Base-by-base conservation (phyloP, 225 moss, liverwort and hornwort species). In the Physcomitrellopsis africana region DNA sequence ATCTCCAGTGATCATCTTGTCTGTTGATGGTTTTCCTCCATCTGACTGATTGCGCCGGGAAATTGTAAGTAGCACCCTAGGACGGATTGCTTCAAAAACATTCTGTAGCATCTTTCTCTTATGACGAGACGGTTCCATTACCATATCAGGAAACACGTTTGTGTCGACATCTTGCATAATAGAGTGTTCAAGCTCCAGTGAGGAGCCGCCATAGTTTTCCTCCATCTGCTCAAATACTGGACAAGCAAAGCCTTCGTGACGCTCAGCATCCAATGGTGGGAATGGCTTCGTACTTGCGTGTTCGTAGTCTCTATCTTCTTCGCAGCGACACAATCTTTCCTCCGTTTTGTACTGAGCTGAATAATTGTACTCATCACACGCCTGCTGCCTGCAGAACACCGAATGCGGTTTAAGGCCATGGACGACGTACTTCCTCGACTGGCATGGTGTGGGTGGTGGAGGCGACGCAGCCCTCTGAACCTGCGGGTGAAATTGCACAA, bases 401-500 rank as follows among this genome's bases (percentile, higher is more conserved):
- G 56, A 47, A 67, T 32, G 63, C 18, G 63, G 66, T 23, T 56
- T 60, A 13, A 71, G 66, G 37, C 64, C 75, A 67, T 78, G 75
- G 2, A n/a, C 65, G 17, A 55, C 32, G 19, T 67, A 60, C 58
- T 68, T 67, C 73, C 63, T 77, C 44, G 75, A 70, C 23, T 72
- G 78, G 23, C 69, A 72, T 29, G 82, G 76, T 8, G 82, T 78
- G 10, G 78, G 81, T 7, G 78, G 81, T 43, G 81, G 61, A 68
- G 81, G 84, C 5, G 81, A 76, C 67, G 43, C 69, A 11, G 75
- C 16, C 19, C 68, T 72, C 72, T 29, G 69, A 3, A n/a, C 49
- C 20, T 81, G 85, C n/a, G 82, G 81, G 59, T 81, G 75, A 58
- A 75, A 85, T 62, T 85, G 81, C 59, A 85, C 68, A 15, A 85